Conservation (phyloP, 2,329 filamentous ascomycete species). For the Immersiporthe knoxdaviesiana region DNA sequence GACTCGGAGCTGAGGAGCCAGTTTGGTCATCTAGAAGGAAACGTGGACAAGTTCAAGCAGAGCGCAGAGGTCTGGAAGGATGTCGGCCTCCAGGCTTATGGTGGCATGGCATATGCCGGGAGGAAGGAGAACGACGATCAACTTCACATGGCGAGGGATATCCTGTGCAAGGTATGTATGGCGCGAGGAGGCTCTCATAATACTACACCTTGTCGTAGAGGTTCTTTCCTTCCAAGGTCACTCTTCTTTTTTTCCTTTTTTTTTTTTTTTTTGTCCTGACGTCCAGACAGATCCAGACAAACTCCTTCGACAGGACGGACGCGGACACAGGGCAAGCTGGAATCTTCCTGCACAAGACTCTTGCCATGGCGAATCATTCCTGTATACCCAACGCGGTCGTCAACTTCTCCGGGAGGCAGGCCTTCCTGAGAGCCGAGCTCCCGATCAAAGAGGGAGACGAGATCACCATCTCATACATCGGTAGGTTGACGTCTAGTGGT, state of each 20-base stretch:
- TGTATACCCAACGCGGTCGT: slow-evolving; percentile 64
- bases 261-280: slow-evolving; percentile 21
- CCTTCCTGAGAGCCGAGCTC: slow-evolving; percentile 54
- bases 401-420: slow-evolving; percentile 55
- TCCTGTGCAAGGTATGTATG: slow-evolving; percentile 56
- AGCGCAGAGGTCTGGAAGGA: slow-evolving; percentile 48
- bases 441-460: slow-evolving; percentile 57
- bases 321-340: slow-evolving; percentile 56
- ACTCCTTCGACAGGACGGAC: slow-evolving; percentile 62
- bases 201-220: not conserved
- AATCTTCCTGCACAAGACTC: slow-evolving; percentile 57
- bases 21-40: slow-evolving; percentile 49
- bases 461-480: slow-evolving; percentile 65
- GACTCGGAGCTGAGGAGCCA: slow-evolving; percentile 39
- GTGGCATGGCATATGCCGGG: slow-evolving; percentile 53
- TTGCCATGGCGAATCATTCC: slow-evolving; percentile 66
- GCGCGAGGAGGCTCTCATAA: too few species aligned
- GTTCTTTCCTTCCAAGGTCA: too few species aligned
- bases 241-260: too few species aligned
- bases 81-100: slow-evolving; percentile 52
- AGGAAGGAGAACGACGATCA: slow-evolving; percentile 41
- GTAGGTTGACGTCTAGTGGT: slow-evolving; percentile 44
- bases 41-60: slow-evolving; percentile 45
- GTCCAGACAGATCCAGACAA: slow-evolving; percentile 57
- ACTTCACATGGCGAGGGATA: slow-evolving; percentile 46